These are phyloP conservation scores for Pseudogymnoascus sp. DNA, from an alignment of 2,329 filamentous ascomycete genomes.

Conservation along the genomic window DNA sequence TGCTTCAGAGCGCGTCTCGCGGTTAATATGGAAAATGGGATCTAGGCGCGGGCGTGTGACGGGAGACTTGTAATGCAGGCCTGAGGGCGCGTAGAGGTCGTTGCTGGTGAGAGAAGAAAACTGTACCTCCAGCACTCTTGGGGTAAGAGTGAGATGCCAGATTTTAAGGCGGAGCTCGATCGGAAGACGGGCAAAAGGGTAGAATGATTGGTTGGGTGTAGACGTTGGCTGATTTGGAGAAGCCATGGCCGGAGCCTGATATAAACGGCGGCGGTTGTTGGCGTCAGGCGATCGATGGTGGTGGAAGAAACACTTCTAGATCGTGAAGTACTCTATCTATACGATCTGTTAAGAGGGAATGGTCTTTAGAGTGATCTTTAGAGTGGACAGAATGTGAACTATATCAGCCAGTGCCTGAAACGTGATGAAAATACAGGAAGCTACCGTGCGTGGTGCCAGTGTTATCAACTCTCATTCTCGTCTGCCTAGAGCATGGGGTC, in stretches of 20 bases:
- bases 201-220: slow-evolving; percentile 8
- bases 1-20: not conserved
- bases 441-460: not conserved
- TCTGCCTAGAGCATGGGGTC: not conserved
- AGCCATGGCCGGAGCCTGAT: not conserved
- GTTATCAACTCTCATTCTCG: slow-evolving; percentile 1
- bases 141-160: slow-evolving; percentile 14
- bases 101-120: not conserved
- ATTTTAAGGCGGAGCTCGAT: slow-evolving; percentile 16
- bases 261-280: not conserved
- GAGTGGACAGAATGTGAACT: not conserved
- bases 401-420: not conserved
- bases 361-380: not conserved
- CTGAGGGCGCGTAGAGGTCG: not conserved
- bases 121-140: slow-evolving; percentile 13
- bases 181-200: slow-evolving; percentile 15
- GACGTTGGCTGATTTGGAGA: not conserved
- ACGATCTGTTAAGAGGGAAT: not conserved
- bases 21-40: not conserved
- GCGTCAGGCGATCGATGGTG: not conserved
- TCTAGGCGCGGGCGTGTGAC: not conserved
- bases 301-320: not conserved
- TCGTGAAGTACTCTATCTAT: not conserved
- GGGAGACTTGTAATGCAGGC: not conserved
- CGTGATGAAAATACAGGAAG: not conserved